These are phyloP conservation scores for Dryas drummondii DNA, from an alignment of 306 rosid genomes.

Conservation along the genomic window DNA sequence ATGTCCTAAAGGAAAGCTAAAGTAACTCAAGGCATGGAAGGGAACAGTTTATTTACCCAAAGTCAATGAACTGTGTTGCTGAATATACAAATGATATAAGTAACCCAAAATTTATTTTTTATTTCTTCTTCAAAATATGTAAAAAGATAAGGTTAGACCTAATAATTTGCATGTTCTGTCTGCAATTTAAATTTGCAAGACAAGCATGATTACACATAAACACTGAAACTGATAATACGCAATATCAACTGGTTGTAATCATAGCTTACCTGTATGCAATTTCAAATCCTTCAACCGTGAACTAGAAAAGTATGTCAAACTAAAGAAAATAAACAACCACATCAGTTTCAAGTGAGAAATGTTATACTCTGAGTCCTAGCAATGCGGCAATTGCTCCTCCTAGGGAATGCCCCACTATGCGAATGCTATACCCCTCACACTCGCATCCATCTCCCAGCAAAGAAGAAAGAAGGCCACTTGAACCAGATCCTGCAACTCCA, in stretches of 20 bases:
- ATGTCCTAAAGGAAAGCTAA: neutral
- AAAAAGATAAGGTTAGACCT: neutral
- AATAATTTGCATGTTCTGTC: conserved; percentile 1
- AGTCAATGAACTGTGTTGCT: neutral
- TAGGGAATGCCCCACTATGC: conserved; percentile 91
- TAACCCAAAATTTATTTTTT: neutral
- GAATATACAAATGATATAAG: neutral
- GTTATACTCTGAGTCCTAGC: conserved; percentile 79
- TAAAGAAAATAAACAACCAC: conserved; percentile 10
- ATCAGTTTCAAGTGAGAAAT: conserved; percentile 31
- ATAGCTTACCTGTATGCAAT: neutral
- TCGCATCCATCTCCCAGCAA: conserved; percentile 80
- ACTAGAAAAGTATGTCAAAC: conserved; percentile 14
- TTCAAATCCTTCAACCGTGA: neutral
- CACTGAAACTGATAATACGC: neutral
- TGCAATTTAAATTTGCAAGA: neutral
- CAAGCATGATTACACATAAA: neutral
- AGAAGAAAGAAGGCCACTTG: conserved; percentile 72
- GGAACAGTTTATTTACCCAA: no score
- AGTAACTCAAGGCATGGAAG: neutral
- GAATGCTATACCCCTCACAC: conserved; percentile 76
- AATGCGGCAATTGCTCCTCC: conserved; percentile 87
- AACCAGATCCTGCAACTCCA: conserved; percentile 60
- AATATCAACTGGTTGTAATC: neutral
- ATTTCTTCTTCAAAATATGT: neutral